These are phyloP conservation scores for Coniosporium apollinis DNA, from an alignment of 495 filamentous ascomycete genomes.

Conservation along the genomic window DNA sequence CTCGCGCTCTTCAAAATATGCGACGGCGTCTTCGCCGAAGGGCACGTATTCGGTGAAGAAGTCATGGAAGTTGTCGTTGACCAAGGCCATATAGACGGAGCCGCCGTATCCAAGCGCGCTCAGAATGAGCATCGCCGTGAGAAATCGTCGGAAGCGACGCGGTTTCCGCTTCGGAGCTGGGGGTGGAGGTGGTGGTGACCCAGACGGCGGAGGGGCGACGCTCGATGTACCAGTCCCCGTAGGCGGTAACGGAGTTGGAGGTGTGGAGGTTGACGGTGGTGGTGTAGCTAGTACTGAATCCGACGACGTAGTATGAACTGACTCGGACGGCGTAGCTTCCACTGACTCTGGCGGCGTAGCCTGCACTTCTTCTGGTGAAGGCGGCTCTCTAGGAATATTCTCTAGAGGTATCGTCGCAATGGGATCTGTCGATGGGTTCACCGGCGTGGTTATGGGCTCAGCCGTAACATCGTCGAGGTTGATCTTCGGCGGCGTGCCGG, in stretches of 20 bases:
- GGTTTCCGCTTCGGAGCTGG: conserved; percentile 37
- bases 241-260: conserved; percentile 14
- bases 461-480: background rate
- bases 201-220: conserved; percentile 25
- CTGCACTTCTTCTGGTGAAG: conserved; percentile 29
- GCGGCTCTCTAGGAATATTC: conserved; percentile 41
- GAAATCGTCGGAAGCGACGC: conserved; percentile 59
- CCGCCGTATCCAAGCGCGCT: conserved; percentile 65
- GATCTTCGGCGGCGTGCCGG: too few relatives aligned
- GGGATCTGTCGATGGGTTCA: conserved; percentile 27
- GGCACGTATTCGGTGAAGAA: conserved; percentile 98
- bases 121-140: conserved; percentile 55
- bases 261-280: conserved; percentile 10
- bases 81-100: conserved; percentile 76
- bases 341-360: conserved; percentile 24
- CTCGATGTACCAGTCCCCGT: conserved; percentile 22
- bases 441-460: conserved; percentile 13
- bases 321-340: conserved; percentile 28
- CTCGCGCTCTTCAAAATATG: conserved; percentile 95
- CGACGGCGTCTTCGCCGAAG: conserved; percentile 82
- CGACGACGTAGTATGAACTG: conserved; percentile 27
- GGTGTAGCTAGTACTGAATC: conserved; percentile 19
- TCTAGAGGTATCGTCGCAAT: conserved; percentile 40
- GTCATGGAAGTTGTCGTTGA: conserved; percentile 96
- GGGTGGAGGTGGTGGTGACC: conserved; percentile 26